phyloP scores from a whole-genome alignment of 1,284 basidiomycete genomes.

The Phellinidium pouzarii region DNA sequence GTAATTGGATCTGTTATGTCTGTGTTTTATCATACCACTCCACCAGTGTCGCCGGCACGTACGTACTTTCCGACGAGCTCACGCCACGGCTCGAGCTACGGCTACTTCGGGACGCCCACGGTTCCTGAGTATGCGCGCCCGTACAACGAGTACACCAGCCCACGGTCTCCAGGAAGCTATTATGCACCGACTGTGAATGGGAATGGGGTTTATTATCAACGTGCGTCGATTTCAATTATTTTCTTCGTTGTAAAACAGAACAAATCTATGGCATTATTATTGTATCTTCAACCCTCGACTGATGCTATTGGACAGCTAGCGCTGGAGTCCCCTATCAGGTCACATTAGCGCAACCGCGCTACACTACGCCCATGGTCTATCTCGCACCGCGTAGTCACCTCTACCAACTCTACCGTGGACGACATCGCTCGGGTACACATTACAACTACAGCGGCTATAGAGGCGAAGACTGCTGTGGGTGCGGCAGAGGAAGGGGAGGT shows the following conservation, averaged over 20 bases:
- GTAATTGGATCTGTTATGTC: constrained; percentile 3
- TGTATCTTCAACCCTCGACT: too few relatives aligned
- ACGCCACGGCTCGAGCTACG: not conserved
- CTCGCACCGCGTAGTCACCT: not conserved
- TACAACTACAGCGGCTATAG: not conserved
- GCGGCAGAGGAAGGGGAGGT: not conserved
- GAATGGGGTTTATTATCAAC: constrained; percentile 7
- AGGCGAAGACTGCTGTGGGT: constrained; percentile 7
- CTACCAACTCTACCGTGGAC: constrained; percentile 2
- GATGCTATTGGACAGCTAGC: not conserved
- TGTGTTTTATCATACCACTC: constrained; percentile 14
- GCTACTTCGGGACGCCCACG: not conserved
- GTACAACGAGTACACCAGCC: constrained; percentile 1
- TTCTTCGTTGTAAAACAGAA: not conserved
- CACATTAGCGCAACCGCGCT: constrained; percentile 9
- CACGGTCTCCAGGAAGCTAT: not conserved
- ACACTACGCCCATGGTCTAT: constrained; percentile 13
- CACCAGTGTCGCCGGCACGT: constrained; percentile 7
- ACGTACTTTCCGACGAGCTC: constrained; percentile 5
- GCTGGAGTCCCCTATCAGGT: not conserved
- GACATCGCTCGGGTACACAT: not conserved
- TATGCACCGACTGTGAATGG: constrained; percentile 4
- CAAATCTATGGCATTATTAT: too few relatives aligned
- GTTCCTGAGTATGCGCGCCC: constrained; percentile 5
- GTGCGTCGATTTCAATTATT: constrained; percentile 1